These are phyloP conservation scores for Vickermania spadyakhi DNA, from an alignment of 208 protist genomes.

Conservation along the genomic window DNA sequence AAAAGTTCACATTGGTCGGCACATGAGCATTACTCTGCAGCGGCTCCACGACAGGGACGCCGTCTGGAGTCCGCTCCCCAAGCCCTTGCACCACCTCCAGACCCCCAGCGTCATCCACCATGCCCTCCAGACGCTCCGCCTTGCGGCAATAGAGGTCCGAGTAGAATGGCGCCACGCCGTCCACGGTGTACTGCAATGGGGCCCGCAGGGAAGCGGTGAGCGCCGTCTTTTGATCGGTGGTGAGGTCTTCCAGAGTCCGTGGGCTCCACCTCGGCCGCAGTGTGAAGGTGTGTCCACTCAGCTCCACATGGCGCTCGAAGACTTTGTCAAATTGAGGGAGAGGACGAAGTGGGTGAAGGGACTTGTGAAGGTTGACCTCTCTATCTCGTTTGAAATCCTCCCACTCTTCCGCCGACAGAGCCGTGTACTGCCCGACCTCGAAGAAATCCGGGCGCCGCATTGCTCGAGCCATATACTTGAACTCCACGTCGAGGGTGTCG, in stretches of 20 bases:
- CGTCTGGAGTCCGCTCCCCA: constrained; percentile 56
- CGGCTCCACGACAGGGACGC: constrained; percentile 29
- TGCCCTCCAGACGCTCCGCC: constrained; percentile 49
- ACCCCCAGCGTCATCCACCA: constrained; percentile 81
- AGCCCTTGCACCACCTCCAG: constrained; percentile 54
- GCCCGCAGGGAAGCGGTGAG: constrained; percentile 8
- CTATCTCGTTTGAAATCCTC: constrained; percentile 42
- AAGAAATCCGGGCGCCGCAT: constrained; percentile 77
- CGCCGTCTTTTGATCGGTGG: constrained; percentile 18
- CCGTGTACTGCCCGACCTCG: constrained; percentile 64
- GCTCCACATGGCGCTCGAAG: constrained; percentile 73
- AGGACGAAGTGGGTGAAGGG: constrained; percentile 40
- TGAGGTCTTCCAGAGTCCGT: constrained; percentile 65
- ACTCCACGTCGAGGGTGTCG: constrained; percentile 66
- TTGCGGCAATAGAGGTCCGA: constrained; percentile 40
- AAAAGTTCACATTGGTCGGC: constrained; percentile 85
- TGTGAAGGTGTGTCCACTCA: constrained; percentile 73
- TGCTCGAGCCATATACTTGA: constrained; percentile 50
- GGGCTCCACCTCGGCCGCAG: constrained; percentile 79
- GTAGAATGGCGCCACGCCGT: constrained; percentile 50
- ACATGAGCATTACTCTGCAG: constrained; percentile 58
- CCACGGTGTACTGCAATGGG: constrained; percentile 53
- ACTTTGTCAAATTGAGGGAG: constrained; percentile 71
- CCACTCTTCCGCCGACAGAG: constrained; percentile 58
- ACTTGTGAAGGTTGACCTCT: constrained; percentile 53